Evolutionary conservation across 371 early-diverging fungal genomes (phyloP).

Genomic region (Mucor indicus): DNA sequence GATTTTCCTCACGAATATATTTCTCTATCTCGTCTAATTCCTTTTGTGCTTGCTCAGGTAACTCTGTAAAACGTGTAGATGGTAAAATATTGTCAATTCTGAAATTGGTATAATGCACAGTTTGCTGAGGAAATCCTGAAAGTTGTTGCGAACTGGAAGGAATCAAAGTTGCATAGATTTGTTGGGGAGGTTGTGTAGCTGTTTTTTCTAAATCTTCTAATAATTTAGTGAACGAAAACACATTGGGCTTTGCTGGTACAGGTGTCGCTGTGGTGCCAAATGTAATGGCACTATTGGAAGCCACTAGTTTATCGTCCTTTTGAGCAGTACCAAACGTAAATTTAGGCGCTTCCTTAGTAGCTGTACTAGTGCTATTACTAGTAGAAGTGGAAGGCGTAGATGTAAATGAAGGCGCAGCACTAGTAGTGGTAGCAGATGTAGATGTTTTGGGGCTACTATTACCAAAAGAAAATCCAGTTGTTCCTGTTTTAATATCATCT

Average conservation of each 20-base stretch:
- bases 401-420: background rate
- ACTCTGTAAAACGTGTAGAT: conserved; percentile 35
- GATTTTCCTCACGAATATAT: conserved; percentile 36
- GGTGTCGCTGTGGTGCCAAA: conserved; percentile 8
- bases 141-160: conserved; percentile 33
- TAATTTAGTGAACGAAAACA: conserved; percentile 31
- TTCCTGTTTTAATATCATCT: too few species aligned
- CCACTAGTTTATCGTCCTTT: too few species aligned
- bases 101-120: conserved; percentile 38
- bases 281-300: conserved; percentile 13
- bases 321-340: background rate
- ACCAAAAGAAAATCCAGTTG: too few species aligned
- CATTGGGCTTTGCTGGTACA: conserved; percentile 19
- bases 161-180: conserved; percentile 30
- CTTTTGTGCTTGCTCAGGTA: conserved; percentile 43
- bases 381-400: background rate
- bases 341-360: background rate
- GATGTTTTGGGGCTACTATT: too few species aligned
- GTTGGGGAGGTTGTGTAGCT: conserved; percentile 28
- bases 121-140: conserved; percentile 21
- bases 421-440: background rate
- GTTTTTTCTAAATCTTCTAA: conserved; percentile 26
- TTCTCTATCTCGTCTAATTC: conserved; percentile 40
- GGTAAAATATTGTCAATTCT: conserved; percentile 40
- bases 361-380: too few species aligned